Conservation (phyloP, 73 alveolate species). For the Durusdinium trenchii region DNA sequence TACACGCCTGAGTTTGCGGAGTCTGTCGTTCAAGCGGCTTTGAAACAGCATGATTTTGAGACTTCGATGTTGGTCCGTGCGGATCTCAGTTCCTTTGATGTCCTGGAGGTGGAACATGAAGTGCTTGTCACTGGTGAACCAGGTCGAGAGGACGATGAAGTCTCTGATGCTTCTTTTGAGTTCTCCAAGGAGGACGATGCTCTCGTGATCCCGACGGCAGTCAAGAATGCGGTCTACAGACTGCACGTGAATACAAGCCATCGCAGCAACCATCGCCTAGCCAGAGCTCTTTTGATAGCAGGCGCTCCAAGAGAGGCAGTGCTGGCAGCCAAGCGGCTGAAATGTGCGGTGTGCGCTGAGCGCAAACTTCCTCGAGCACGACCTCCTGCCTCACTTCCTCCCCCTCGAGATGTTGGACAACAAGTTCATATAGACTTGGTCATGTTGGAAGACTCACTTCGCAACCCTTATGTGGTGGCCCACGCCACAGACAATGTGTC, state of each 20-base stretch:
- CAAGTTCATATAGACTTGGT: conserved; percentile 4
- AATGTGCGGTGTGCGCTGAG: background rate
- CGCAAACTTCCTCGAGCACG: background rate
- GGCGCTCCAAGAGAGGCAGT: background rate
- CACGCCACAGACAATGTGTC: conserved; percentile 7
- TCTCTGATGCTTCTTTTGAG: too few species aligned
- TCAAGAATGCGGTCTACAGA: too few species aligned
- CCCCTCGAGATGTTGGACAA: background rate
- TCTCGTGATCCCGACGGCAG: too few species aligned
- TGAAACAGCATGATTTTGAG: too few species aligned
- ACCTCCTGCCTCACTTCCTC: background rate
- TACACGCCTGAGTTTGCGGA: too few species aligned
- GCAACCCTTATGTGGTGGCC: background rate
- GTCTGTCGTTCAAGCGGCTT: too few species aligned
- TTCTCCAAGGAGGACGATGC: too few species aligned
- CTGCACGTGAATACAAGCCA: conserved; percentile 17
- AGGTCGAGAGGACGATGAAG: too few species aligned
- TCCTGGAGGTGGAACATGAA: too few species aligned
- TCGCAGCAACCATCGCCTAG: background rate
- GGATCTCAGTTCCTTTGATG: too few species aligned
- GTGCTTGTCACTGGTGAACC: too few species aligned
- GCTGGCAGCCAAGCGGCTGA: background rate
- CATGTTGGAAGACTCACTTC: background rate
- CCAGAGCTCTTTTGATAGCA: background rate
- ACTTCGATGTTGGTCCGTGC: too few species aligned